Percentiles rank a stretch among this genome's conserved stretches.
Evolutionary conservation across 352 stramenopile genomes (phyloP).

Genomic region (Thalassiosira hispida): DNA sequence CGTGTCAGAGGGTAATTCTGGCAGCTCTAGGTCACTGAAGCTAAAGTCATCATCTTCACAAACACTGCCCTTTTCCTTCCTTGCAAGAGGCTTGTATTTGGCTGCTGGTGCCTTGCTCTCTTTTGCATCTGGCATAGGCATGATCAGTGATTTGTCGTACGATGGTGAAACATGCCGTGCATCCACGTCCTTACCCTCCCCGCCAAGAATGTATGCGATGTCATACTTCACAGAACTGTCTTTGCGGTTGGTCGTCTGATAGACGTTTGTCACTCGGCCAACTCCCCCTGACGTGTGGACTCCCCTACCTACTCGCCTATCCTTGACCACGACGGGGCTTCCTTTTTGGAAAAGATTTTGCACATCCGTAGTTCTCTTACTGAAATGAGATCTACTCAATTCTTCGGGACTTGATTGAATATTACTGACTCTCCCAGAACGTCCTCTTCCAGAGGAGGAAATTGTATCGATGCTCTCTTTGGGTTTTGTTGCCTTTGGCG

Average conservation of each 20-base stretch:
- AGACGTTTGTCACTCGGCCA: conserved; percentile 53
- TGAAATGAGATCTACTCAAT: too few relatives aligned
- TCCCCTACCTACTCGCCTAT: too few relatives aligned
- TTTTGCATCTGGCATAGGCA: not conserved
- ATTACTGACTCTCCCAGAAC: too few relatives aligned
- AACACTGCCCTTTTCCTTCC: not conserved
- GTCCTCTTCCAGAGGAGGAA: too few relatives aligned
- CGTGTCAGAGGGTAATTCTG: not conserved
- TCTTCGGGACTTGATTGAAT: too few relatives aligned
- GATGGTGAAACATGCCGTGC: not conserved
- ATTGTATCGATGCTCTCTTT: not conserved
- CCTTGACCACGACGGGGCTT: too few relatives aligned
- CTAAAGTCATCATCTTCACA: conserved; percentile 21
- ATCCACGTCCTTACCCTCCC: conserved; percentile 60
- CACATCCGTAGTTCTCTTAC: too few relatives aligned
- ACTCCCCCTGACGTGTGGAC: conserved; percentile 54
- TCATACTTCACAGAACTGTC: conserved; percentile 43
- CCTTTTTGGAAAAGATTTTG: too few relatives aligned
- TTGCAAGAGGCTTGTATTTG: not conserved
- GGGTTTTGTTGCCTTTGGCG: not conserved
- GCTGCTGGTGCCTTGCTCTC: too few relatives aligned
- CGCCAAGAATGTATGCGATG: conserved; percentile 68
- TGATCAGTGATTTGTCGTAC: not conserved
- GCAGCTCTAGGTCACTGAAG: conserved; percentile 9
- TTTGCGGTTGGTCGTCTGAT: conserved; percentile 30